Base-by-base conservation (phyloP, 148 eudicot genomes). In the Silene uniflora region DNA sequence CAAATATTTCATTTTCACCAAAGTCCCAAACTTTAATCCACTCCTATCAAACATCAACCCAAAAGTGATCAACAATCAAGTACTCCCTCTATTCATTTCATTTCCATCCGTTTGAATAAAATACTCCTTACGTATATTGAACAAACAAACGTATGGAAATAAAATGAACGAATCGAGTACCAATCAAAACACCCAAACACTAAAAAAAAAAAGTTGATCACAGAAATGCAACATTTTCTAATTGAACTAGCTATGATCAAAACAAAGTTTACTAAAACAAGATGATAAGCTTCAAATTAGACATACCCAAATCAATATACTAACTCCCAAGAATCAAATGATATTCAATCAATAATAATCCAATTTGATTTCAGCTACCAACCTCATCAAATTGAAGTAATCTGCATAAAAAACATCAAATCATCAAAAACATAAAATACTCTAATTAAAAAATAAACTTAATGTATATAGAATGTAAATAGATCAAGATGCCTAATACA, bases 271-370 rank as follows among this genome's bases (percentile, higher is more conserved):
- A 69, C 25, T 49, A 1, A 49, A 52, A 52, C 56, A 60, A 25
- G 14, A 22, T 23, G 25, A 12, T 35, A 4, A 54, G 73, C 55
- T 42, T 11, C 16, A 78, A 65, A 56, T 58, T 10, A 69, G 52
- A 69, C 77, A 74, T 69, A 79, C 74, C 74, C 64, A 74, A 24
- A 79, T 67, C 17, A 69, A 13, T 46, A 58, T 60, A n/a, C n/a
- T n/a, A 62, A 21, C 47, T 39, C 23, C 74, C 18, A 79, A 74
- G 49, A 74, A 67, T 19, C 65, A 44, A 18, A 7, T 67, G 47
- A 62, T 61, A 49, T 60, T 17, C 56, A 70, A 52, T 52, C 3
- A 52, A 52, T 39, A 39, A 39, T 39, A 39, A 39, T 39, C 56
- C 56, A 52, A 17, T 70, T n/a, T n/a, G n/a, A 18, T 14, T 49